Evolutionary conservation across 2,329 filamentous ascomycete species (phyloP), one percentile per base, ranked within the genome.

Genomic region (Pyricularia sp.): DNA sequence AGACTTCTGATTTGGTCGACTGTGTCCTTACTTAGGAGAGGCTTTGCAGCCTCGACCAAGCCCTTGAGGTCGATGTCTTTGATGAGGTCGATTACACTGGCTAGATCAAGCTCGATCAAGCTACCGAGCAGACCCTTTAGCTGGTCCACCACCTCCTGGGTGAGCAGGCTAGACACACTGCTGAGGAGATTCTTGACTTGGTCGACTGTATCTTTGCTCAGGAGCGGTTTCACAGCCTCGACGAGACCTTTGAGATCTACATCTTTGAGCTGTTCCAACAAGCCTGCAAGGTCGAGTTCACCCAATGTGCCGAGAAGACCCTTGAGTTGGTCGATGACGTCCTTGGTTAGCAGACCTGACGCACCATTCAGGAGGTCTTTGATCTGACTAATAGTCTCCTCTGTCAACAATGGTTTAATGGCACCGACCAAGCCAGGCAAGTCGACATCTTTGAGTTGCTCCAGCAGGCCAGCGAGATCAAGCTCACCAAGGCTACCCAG

Each of bases 251-350:
- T 61, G 23, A 61, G 58, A 26, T 61, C 58, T 14, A 61, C 26
- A 26, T 61, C 23, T 26, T 61, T 61, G 64, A 42, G 20, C 28
- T n/a, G 30, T 3, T 65, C 64, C 25, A 66, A 64, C 4, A 68
- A 50, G 20, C 68, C 64, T 3, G 64, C 64, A 23, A 66, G 64
- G n/a, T 66, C 64, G 12, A 72, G 68, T 23, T 61, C 58, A 28
- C 23, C 58, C 58, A 61, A 17, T 20, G 66, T 72, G 7, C 69
- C 71, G 1, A 77, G 68, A 1, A 78, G 72, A 14, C 69, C 71
- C 68, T 75, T 75, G 23, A 77, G 75, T 66, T 75, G 70, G 42
- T 73, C 71, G 42, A 76, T 73, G 55, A 74, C 73, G 2, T 77
- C 72, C 23, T 72, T 66, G 0, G 75, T 77, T 10, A 61, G 58